Conservation (phyloP, 1,284 basidiomycete species). For the Cutaneotrichosporon spelunceum region DNA sequence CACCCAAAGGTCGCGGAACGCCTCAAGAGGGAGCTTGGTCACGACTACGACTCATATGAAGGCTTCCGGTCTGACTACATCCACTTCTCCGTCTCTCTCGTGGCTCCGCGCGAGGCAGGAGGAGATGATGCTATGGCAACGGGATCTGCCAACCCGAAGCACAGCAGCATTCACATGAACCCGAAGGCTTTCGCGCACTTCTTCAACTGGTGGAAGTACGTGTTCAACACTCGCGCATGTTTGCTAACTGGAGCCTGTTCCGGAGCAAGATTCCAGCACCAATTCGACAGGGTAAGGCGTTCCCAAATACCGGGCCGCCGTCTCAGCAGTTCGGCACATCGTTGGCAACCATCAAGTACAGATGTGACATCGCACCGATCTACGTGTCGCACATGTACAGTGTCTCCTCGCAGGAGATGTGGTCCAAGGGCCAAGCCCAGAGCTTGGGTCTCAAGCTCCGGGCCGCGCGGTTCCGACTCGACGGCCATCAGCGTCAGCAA, state of each 20-base stretch:
- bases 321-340: constrained; percentile 88
- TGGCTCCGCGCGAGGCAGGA: constrained; percentile 57
- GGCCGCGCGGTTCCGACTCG: constrained; percentile 76
- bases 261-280: constrained; percentile 75
- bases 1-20: constrained; percentile 54
- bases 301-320: constrained; percentile 65
- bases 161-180: constrained; percentile 81
- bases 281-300: constrained; percentile 79
- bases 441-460: constrained; percentile 75
- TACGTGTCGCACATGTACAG: constrained; percentile 85
- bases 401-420: constrained; percentile 70
- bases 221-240: background rate
- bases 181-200: constrained; percentile 87
- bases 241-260: constrained; percentile 58
- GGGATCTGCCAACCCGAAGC: constrained; percentile 34
- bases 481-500: constrained; percentile 89
- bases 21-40: constrained; percentile 41
- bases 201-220: constrained; percentile 74
- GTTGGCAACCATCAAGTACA: constrained; percentile 89
- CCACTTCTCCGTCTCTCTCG: constrained; percentile 84
- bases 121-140: background rate
- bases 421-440: constrained; percentile 70
- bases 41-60: constrained; percentile 70
- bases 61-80: constrained; percentile 92
- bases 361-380: constrained; percentile 71